Conservation (phyloP, 108 stramenopile species). For the Nannochloropsis salina region DNA sequence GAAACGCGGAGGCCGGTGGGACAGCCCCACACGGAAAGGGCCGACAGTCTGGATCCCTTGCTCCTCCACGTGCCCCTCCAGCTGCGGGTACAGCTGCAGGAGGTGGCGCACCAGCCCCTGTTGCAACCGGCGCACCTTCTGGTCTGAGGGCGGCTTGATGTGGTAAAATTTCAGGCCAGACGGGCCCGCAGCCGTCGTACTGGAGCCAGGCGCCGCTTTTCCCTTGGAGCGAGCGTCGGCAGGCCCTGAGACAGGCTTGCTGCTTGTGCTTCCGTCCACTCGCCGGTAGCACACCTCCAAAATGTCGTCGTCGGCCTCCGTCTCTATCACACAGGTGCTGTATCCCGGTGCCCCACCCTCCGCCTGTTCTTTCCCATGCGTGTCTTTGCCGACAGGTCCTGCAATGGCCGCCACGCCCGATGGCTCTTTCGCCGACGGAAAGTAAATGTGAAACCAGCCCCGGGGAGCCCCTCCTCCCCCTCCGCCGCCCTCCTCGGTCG, state of each 20-base stretch:
- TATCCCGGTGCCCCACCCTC: neutral
- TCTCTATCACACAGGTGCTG: neutral
- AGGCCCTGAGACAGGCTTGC: too few relatives aligned
- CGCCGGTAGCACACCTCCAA: constrained; percentile 6
- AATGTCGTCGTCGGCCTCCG: neutral
- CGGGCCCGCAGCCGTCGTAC: neutral
- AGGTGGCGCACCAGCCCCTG: neutral
- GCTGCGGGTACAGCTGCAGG: constrained; percentile 5
- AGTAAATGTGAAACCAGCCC: neutral
- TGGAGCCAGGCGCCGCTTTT: neutral
- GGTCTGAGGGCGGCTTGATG: neutral
- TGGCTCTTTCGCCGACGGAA: constrained; percentile 1
- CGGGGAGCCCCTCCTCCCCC: neutral
- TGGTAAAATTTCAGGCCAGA: neutral
- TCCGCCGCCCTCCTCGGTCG: neutral
- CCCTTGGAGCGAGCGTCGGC: neutral
- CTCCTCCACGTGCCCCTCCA: neutral
- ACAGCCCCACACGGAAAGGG: constrained; percentile 11
- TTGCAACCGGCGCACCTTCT: constrained; percentile 4
- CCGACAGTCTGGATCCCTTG: neutral
- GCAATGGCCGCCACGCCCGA: neutral
- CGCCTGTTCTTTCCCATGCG: too few relatives aligned
- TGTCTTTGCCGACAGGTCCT: too few relatives aligned
- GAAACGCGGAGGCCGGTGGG: neutral
- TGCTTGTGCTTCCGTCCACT: neutral